Percentiles rank a stretch among this genome's conserved stretches.
phyloP scores from a whole-genome alignment of 2,329 filamentous ascomycete species.

The Coniella vitis region DNA sequence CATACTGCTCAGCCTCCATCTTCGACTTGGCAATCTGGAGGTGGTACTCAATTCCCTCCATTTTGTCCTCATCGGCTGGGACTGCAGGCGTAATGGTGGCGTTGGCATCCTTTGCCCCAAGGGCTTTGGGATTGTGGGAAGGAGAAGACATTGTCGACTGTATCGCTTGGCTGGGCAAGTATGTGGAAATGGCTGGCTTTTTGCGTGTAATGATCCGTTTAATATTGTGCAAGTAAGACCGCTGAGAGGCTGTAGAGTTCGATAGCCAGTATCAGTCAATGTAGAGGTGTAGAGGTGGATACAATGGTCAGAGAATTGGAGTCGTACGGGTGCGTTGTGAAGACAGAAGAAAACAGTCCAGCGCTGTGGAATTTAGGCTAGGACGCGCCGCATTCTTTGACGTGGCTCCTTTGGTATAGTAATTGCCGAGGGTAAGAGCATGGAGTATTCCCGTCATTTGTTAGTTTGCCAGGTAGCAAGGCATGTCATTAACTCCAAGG shows the following conservation, averaged over 20 bases:
- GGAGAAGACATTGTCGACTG: slow-evolving; percentile 40
- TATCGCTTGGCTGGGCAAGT: no score
- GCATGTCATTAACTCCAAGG: background rate
- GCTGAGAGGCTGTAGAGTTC: background rate
- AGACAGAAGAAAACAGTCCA: background rate
- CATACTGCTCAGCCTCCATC: slow-evolving; percentile 47
- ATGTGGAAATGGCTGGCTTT: background rate
- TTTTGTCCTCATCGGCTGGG: slow-evolving; percentile 24
- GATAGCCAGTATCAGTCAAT: slow-evolving; percentile 3
- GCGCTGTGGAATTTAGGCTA: background rate
- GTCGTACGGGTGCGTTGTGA: background rate
- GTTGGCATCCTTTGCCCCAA: slow-evolving; percentile 62
- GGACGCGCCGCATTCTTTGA: background rate
- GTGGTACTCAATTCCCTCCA: slow-evolving; percentile 64
- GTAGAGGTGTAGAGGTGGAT: slow-evolving; percentile 1
- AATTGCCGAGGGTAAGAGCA: background rate
- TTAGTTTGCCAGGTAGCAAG: no score
- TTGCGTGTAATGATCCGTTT: background rate
- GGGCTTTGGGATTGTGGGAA: slow-evolving; percentile 38
- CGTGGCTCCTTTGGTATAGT: background rate
- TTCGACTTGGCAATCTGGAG: slow-evolving; percentile 68
- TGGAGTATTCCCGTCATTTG: no score
- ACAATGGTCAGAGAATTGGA: background rate
- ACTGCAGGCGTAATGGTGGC: slow-evolving; percentile 36
- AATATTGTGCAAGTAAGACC: background rate